phyloP scores from a whole-genome alignment of 2,329 filamentous ascomycete genomes.

The Fonsecaea erecta region DNA sequence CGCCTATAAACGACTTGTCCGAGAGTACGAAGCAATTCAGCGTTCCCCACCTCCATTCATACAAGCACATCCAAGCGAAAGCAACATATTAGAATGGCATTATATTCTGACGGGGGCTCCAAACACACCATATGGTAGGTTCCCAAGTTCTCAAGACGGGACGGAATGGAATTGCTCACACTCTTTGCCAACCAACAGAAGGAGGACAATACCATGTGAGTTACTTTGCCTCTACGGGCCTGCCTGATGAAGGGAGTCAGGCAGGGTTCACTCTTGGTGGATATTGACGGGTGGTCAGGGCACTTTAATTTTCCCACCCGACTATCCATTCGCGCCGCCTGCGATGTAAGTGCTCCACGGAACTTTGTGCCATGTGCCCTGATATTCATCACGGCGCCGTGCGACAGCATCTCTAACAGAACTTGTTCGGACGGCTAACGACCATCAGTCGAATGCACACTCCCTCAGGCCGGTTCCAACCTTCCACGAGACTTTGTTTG shows the following conservation, averaged over 20 bases:
- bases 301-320: constrained; percentile 89
- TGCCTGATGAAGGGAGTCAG: background rate
- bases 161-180: background rate
- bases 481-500: constrained; percentile 86
- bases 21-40: constrained; percentile 68
- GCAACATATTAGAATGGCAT: constrained; percentile 78
- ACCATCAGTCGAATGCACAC: constrained; percentile 81
- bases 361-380: background rate
- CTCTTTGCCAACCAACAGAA: constrained; percentile 48
- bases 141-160: background rate
- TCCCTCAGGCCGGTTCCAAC: constrained; percentile 91
- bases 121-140: constrained; percentile 74
- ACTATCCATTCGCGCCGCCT: constrained; percentile 96
- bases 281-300: constrained; percentile 50
- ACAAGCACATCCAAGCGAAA: constrained; percentile 83
- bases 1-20: constrained; percentile 70
- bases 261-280: background rate
- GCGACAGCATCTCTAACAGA: background rate
- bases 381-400: background rate
- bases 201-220: constrained; percentile 86
- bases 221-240: background rate
- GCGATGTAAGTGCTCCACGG: constrained; percentile 62
- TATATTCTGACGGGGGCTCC: constrained; percentile 75
- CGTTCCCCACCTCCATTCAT: constrained; percentile 88
- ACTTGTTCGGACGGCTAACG: background rate